These are phyloP conservation scores for Vanrija sp. DNA, from an alignment of 1,284 basidiomycete species.

Conservation along the genomic window DNA sequence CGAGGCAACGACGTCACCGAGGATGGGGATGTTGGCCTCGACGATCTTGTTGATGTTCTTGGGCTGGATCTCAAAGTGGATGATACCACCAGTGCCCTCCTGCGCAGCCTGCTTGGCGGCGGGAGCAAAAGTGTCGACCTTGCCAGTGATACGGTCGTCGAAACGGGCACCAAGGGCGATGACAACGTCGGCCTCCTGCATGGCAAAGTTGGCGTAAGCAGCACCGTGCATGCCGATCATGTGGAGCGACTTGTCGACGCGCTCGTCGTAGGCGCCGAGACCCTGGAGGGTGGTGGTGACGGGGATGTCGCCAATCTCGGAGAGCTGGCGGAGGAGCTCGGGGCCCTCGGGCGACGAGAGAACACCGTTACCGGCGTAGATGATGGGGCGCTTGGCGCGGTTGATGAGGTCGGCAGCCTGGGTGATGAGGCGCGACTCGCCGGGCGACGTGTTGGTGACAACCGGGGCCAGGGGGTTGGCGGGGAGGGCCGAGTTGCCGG, in stretches of 20 bases:
- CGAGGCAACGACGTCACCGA: conserved; percentile 88
- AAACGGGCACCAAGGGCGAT: conserved; percentile 90
- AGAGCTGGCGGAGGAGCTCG: conserved; percentile 72
- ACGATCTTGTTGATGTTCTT: conserved; percentile 99
- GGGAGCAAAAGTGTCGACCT: conserved; percentile 84
- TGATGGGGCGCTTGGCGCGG: conserved; percentile 81
- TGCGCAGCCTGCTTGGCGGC: conserved; percentile 81
- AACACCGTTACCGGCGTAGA: conserved; percentile 92
- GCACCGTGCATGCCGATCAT: conserved; percentile 99
- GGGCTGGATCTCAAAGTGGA: conserved; percentile 97
- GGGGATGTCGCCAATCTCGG: conserved; percentile 85
- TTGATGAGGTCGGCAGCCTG: conserved; percentile 89
- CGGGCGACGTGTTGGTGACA: conserved; percentile 57
- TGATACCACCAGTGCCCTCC: conserved; percentile 87
- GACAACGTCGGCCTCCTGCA: conserved; percentile 96
- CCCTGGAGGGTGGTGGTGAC: conserved; percentile 96
- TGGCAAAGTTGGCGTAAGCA: conserved; percentile 95
- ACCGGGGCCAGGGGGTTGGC: conserved; percentile 59
- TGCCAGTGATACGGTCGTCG: conserved; percentile 97
- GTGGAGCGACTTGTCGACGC: conserved; percentile 78
- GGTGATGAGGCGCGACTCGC: conserved; percentile 65
- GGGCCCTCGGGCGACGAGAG: conserved; percentile 80
- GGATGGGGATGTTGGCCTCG: conserved; percentile 86
- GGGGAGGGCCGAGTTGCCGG: conserved; percentile 74
- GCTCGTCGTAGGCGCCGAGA: conserved; percentile 92